Conservation (phyloP, 2,329 filamentous ascomycete species). For the Clarireedia paspali region DNA sequence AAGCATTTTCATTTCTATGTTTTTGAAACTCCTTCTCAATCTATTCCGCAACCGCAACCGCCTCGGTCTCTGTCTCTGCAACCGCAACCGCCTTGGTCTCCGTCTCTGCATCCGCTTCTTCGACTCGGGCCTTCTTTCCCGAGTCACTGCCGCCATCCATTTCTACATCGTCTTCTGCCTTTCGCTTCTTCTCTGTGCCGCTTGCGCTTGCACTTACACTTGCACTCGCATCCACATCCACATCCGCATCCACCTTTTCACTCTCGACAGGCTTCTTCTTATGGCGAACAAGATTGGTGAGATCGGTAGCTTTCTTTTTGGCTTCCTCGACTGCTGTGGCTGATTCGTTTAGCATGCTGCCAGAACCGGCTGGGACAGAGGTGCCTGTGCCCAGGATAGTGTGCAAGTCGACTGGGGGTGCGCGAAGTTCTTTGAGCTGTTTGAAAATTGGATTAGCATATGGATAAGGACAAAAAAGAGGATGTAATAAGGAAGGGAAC, state of each 20-base stretch:
- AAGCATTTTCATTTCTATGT: too few species aligned
- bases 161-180: slow-evolving; percentile 38
- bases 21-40: too few species aligned
- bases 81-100: too few species aligned
- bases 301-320: slow-evolving; percentile 51
- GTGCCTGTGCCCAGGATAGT: slow-evolving; percentile 44
- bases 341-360: slow-evolving; percentile 54
- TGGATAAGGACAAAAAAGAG: not conserved
- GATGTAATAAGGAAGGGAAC: too few species aligned
- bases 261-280: slow-evolving; percentile 43
- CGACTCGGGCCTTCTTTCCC: slow-evolving; percentile 29
- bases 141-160: slow-evolving; percentile 10
- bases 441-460: slow-evolving; percentile 11
- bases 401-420: slow-evolving; percentile 51
- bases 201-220: slow-evolving; percentile 36
- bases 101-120: slow-evolving; percentile 8
- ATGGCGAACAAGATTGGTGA: slow-evolving; percentile 63
- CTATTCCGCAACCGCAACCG: too few species aligned
- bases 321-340: slow-evolving; percentile 62
- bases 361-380: slow-evolving; percentile 22
- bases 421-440: slow-evolving; percentile 61
- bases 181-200: slow-evolving; percentile 38
- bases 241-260: slow-evolving; percentile 24
- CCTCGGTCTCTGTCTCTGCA: too few species aligned
- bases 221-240: slow-evolving; percentile 28